Percentiles rank a stretch among this genome's conserved stretches.
phyloP scores from a whole-genome alignment of 2,329 filamentous ascomycete genomes.

The Geoglossum cookeanum region DNA sequence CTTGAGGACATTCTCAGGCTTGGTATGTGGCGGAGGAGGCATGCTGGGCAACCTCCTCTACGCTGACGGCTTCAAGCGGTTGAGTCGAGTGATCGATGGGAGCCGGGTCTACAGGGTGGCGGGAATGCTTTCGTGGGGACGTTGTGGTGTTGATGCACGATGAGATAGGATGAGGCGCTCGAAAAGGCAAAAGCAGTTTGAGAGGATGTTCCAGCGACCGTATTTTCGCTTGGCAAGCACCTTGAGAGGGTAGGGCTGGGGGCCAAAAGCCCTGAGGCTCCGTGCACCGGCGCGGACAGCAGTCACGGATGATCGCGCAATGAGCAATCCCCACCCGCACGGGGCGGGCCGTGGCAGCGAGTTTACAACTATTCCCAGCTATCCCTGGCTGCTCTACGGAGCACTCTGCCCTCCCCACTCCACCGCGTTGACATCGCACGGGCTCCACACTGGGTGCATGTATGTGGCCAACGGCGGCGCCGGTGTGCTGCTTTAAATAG shows the following conservation, averaged over 20 bases:
- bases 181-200: background rate
- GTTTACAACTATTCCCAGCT: no score
- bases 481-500: background rate
- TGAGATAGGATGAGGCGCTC: background rate
- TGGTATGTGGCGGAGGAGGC: constrained; percentile 93
- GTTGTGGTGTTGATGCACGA: constrained; percentile 1
- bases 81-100: background rate
- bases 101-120: no score
- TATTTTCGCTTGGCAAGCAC: background rate
- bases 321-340: no score
- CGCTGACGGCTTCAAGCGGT: background rate
- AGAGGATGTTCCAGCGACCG: background rate
- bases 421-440: no score
- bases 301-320: background rate
- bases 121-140: background rate
- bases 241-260: background rate
- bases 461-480: no score
- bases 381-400: no score
- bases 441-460: no score
- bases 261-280: background rate
- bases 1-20: constrained; percentile 98
- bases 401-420: no score
- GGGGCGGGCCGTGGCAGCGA: no score
- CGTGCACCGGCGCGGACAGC: background rate
- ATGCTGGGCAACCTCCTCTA: constrained; percentile 28